Base-by-base conservation (phyloP, 2,329 filamentous ascomycete genomes). In the Fusarium redolens region DNA sequence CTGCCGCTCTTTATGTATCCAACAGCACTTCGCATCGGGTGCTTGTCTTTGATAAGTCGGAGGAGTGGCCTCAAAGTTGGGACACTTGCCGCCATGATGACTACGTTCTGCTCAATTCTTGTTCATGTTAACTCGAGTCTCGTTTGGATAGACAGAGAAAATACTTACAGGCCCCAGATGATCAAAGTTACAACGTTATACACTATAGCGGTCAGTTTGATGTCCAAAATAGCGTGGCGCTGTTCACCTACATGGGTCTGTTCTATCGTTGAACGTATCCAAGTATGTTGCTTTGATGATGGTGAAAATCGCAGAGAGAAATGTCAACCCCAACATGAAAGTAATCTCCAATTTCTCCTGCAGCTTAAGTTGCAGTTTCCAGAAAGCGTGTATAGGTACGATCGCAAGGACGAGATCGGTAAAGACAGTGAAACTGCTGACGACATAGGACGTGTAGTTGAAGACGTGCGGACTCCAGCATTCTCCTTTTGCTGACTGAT, bases 371-470 rank as follows among this genome's bases (percentile, higher is more conserved):
- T 66, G 65, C 18, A 71, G n/a, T 22, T 61, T 55, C 61, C 61
- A 71, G 33, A 71, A 71, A 1, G 65, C 61, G 14, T 37, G 56
- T 14, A 59, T 62, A 1, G 68, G 68, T 1, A 66, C 52, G 8
- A 66, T 20, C 15, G 68, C 65, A 7, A 71, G 65, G 5, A 69
- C 41, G 4, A 62, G 37, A 17, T 69, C 57, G 4, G 65, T 54
- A 22, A 76, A 56, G 48, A 65, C 61, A 15, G 69, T 73, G 5
- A 74, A 51, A 11, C 55, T 20, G 31, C 50, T 71, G 28, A 69
- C 35, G 28, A 70, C 47, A 54, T 74, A 76, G 12, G 64, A 75
- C 13, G 61, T 33, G 22, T 65, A 65, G 38, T 69, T 66, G 41
- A 71, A 71, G 11, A 69, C 43, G 18, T 56, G n/a, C 12, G 47